Evolutionary conservation across 2,329 filamentous ascomycete species (phyloP).

Genomic region (Diaporthe destruens): DNA sequence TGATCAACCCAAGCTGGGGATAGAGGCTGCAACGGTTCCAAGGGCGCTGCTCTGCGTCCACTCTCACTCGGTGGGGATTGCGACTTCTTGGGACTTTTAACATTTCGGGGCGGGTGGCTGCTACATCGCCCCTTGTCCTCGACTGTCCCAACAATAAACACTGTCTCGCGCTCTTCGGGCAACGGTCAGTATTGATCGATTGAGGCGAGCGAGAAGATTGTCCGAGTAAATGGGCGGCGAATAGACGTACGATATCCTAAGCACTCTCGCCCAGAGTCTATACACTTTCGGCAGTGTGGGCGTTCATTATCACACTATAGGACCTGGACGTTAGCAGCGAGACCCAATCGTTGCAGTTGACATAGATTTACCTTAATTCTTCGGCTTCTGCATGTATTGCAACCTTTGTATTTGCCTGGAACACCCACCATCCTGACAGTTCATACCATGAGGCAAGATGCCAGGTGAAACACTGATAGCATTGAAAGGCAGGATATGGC

Average conservation of each 20-base stretch:
- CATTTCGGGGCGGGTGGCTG: slow-evolving; percentile 65
- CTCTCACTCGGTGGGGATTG: slow-evolving; percentile 42
- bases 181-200: neutral
- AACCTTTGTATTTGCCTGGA: slow-evolving; percentile 73
- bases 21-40: slow-evolving; percentile 56
- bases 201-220: neutral
- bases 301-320: slow-evolving; percentile 71
- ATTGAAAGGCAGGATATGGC: neutral
- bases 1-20: slow-evolving; percentile 65
- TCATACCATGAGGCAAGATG: slow-evolving; percentile 26
- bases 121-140: slow-evolving; percentile 68
- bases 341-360: neutral
- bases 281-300: slow-evolving; percentile 72
- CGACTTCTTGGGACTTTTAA: slow-evolving; percentile 54
- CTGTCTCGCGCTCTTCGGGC: slow-evolving; percentile 58
- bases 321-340: neutral
- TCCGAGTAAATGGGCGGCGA: neutral
- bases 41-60: slow-evolving; percentile 47
- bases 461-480: neutral
- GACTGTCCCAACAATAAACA: slow-evolving; percentile 73
- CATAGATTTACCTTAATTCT: slow-evolving; percentile 66
- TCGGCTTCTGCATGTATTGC: slow-evolving; percentile 70
- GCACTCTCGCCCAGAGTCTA: slow-evolving; percentile 67
- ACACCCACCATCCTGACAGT: slow-evolving; percentile 69
- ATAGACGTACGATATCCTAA: slow-evolving; percentile 66